Evolutionary conservation across 768 basidiomycete genomes (phyloP).

Genomic region (Lactarius hatsudake): DNA sequence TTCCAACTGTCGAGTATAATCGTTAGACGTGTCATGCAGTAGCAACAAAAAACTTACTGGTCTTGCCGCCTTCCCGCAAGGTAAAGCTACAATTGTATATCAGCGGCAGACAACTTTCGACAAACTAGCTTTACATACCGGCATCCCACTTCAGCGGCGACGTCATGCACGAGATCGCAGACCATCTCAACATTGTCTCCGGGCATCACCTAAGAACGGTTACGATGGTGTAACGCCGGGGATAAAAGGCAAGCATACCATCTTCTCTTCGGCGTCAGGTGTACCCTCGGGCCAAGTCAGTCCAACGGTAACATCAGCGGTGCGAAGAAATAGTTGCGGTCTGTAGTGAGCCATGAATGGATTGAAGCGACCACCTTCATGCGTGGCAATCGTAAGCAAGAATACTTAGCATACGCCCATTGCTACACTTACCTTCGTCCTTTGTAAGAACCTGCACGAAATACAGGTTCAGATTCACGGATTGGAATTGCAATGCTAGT

Average conservation of each 20-base stretch:
- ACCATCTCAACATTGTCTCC: constrained; percentile 97
- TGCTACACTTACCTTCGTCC: constrained; percentile 58
- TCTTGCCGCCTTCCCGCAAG: constrained; percentile 91
- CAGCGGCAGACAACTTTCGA: background rate
- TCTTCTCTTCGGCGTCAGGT: constrained; percentile 77
- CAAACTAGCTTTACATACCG: constrained; percentile 40
- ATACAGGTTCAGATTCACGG: constrained; percentile 7
- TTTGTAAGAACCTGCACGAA: constrained; percentile 73
- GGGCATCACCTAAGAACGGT: constrained; percentile 73
- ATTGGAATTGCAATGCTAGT: background rate
- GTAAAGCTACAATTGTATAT: constrained; percentile 56
- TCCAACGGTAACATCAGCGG: constrained; percentile 85
- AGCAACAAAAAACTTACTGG: constrained; percentile 51
- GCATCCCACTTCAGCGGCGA: constrained; percentile 85
- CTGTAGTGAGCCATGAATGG: constrained; percentile 94
- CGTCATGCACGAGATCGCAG: constrained; percentile 76
- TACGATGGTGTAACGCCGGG: constrained; percentile 8
- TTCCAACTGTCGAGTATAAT: constrained; percentile 60
- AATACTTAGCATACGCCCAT: background rate
- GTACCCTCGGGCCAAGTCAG: constrained; percentile 88
- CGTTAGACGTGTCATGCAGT: background rate
- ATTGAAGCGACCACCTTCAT: constrained; percentile 69
- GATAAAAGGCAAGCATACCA: constrained; percentile 47
- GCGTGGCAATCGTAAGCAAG: background rate
- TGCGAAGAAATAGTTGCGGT: constrained; percentile 94